These are phyloP conservation scores for Themeda triandra DNA, from an alignment of 176 grass and related monocot species.

Conservation along the genomic window DNA sequence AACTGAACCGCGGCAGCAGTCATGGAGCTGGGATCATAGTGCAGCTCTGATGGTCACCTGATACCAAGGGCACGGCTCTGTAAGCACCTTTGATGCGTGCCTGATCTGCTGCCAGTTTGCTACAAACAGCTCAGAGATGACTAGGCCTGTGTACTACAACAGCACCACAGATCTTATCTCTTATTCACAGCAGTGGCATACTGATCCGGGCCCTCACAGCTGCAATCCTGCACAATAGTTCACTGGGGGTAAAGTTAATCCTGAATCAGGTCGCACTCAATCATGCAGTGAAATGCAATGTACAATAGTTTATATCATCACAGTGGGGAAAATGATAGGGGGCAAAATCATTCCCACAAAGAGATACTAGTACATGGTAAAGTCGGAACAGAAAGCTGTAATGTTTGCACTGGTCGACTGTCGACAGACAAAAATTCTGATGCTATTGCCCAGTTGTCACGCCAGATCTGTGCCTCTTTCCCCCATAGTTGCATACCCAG, in stretches of 20 bases:
- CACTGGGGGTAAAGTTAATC: background rate
- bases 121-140: background rate
- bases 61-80: conserved; percentile 9
- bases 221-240: background rate
- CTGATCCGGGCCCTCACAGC: background rate
- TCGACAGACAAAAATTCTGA: background rate
- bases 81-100: background rate
- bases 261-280: background rate
- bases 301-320: background rate
- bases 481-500: background rate
- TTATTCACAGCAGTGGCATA: background rate
- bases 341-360: background rate
- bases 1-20: background rate
- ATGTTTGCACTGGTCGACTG: background rate
- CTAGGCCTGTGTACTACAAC: background rate
- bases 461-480: background rate
- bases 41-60: background rate
- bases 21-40: background rate
- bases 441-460: background rate
- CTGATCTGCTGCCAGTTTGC: background rate
- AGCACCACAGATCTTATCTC: background rate
- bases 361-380: background rate
- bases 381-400: no score
- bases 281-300: background rate
- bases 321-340: background rate